These are phyloP conservation scores for Imleria badia DNA, from an alignment of 768 basidiomycete species.

Conservation along the genomic window DNA sequence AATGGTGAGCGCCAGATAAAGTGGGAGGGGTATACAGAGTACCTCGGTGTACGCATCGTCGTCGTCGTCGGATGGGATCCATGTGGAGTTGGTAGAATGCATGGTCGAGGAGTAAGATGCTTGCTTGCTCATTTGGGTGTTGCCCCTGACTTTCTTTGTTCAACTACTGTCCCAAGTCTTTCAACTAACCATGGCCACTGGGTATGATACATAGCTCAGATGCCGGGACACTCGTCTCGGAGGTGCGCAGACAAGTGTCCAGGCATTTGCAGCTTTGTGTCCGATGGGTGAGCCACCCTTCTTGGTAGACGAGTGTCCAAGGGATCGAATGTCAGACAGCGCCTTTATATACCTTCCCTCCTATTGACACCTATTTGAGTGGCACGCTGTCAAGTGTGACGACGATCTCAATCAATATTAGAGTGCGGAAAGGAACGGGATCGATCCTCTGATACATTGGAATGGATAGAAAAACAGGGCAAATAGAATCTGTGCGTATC, in stretches of 20 bases:
- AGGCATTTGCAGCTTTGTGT: not conserved
- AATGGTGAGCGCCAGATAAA: not conserved
- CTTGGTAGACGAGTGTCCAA: not conserved
- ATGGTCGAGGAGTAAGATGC: not conserved
- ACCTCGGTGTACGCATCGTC: slow-evolving; percentile 25
- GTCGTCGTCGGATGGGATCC: slow-evolving; percentile 15
- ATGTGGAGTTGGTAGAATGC: not conserved
- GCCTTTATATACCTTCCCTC: not conserved
- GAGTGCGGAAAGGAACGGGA: too few species aligned
- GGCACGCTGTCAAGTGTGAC: too few species aligned
- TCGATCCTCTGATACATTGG: too few species aligned
- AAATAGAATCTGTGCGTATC: not conserved
- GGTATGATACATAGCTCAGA: too few species aligned
- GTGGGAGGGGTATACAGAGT: not conserved
- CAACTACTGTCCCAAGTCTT: too few species aligned
- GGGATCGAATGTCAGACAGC: not conserved
- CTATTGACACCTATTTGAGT: not conserved
- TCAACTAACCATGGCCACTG: too few species aligned
- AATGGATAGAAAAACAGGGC: not conserved
- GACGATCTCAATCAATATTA: too few species aligned
- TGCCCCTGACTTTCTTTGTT: too few species aligned
- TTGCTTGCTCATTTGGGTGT: too few species aligned
- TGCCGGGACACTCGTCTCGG: not conserved
- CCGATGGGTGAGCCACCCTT: not conserved
- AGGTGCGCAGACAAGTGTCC: slow-evolving; percentile 5